These are phyloP conservation scores for Rhizopus sp. DNA, from an alignment of 371 early-diverging fungal genomes.

Conservation along the genomic window DNA sequence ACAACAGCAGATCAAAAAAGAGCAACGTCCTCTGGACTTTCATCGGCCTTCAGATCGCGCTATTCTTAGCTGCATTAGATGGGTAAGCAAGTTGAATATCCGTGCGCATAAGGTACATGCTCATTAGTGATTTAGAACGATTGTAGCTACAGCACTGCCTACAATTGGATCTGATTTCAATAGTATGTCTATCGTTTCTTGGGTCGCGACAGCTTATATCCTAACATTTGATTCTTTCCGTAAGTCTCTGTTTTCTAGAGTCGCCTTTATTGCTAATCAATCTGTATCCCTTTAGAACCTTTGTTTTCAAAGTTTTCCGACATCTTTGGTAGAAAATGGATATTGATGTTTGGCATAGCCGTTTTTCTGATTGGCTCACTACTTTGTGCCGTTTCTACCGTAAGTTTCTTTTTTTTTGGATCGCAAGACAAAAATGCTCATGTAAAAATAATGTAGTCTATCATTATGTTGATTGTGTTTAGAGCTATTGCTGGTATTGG, in stretches of 20 bases:
- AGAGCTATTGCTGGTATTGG: conserved; percentile 67
- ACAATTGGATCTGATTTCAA: conserved; percentile 72
- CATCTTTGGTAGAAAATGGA: conserved; percentile 74
- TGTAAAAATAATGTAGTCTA: conserved; percentile 25
- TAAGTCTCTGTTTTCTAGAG: conserved; percentile 15
- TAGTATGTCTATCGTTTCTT: conserved; percentile 55
- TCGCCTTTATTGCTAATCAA: neutral
- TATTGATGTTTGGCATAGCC: conserved; percentile 54
- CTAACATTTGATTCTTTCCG: conserved; percentile 43
- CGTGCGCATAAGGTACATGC: neutral
- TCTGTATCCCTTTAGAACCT: conserved; percentile 29
- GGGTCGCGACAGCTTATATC: conserved; percentile 70
- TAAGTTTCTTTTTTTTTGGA: conserved; percentile 9
- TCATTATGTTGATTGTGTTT: conserved; percentile 65
- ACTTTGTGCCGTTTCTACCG: conserved; percentile 57
- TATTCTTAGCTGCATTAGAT: conserved; percentile 81
- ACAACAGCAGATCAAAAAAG: too few species aligned
- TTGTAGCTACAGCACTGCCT: conserved; percentile 75
- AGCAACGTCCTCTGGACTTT: conserved; percentile 22
- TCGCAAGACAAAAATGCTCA: neutral
- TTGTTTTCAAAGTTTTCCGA: conserved; percentile 67
- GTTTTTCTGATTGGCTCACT: conserved; percentile 66
- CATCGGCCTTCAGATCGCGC: conserved; percentile 55
- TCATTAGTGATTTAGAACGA: conserved; percentile 38
- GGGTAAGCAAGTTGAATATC: conserved; percentile 29